phyloP scores from a whole-genome alignment of 768 basidiomycete genomes.

The Boletus tomentosulus region DNA sequence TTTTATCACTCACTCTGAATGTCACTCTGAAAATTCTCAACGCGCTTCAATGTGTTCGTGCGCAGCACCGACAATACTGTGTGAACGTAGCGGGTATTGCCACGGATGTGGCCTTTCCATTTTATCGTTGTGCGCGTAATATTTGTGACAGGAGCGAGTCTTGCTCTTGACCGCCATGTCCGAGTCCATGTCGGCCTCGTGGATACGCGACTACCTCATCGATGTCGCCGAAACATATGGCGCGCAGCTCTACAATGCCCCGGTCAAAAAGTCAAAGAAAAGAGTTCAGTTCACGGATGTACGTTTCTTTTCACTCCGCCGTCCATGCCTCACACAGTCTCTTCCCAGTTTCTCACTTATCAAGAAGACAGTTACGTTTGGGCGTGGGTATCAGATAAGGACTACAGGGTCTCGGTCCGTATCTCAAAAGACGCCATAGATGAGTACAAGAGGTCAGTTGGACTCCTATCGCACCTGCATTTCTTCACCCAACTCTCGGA shows the following conservation, averaged over 20 bases:
- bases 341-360: constrained; percentile 52
- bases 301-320: neutral
- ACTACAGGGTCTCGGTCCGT: constrained; percentile 45
- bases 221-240: constrained; percentile 50
- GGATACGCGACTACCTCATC: constrained; percentile 55
- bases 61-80: too few species aligned
- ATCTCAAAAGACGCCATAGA: constrained; percentile 50
- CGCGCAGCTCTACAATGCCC: constrained; percentile 31
- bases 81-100: too few species aligned
- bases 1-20: too few species aligned
- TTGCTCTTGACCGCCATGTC: constrained; percentile 34
- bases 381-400: constrained; percentile 61
- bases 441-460: constrained; percentile 39
- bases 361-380: constrained; percentile 49
- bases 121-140: neutral
- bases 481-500: constrained; percentile 8
- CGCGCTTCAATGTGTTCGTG: too few species aligned
- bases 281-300: constrained; percentile 63
- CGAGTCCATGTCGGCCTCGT: constrained; percentile 39
- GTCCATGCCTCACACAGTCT: neutral
- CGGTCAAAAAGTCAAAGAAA: constrained; percentile 34
- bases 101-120: too few species aligned
- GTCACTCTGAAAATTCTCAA: too few species aligned
- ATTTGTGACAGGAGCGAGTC: neutral
- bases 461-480: neutral